Conservation (phyloP, 768 basidiomycete genomes). For the Collybia sordida region DNA sequence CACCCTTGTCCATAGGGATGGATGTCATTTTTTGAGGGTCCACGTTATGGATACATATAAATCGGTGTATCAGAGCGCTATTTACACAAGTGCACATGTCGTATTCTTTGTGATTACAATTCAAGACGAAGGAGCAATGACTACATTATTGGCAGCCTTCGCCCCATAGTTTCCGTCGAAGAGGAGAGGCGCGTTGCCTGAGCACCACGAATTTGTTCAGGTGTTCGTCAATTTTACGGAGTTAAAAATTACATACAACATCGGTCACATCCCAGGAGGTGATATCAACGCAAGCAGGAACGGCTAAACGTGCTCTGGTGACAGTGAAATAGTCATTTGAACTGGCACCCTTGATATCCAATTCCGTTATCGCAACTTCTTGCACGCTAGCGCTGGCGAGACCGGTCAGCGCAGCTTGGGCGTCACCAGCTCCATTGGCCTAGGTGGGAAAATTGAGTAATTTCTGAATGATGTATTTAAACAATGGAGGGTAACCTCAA, state of each 20-base stretch:
- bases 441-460: conserved; percentile 8
- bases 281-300: conserved; percentile 42
- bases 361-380: conserved; percentile 49
- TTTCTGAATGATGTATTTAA: no score
- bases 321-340: conserved; percentile 44
- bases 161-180: conserved; percentile 25
- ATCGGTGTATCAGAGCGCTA: neutral
- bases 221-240: neutral
- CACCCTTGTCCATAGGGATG: no score
- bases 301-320: conserved; percentile 43
- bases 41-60: no score
- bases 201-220: conserved; percentile 24
- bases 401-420: conserved; percentile 40
- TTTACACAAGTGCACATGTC: neutral
- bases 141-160: conserved; percentile 26
- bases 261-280: conserved; percentile 53
- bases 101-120: neutral
- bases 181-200: conserved; percentile 21
- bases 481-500: conserved; percentile 17
- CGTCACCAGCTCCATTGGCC: conserved; percentile 40
- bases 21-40: no score
- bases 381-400: conserved; percentile 38
- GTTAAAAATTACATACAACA: conserved; percentile 25
- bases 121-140: conserved; percentile 13
- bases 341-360: conserved; percentile 38